A percentile compares a stretch with the other conserved stretches of the same genome.
Conservation (phyloP, 129 eudicot species). For the Silybum marianum region DNA sequence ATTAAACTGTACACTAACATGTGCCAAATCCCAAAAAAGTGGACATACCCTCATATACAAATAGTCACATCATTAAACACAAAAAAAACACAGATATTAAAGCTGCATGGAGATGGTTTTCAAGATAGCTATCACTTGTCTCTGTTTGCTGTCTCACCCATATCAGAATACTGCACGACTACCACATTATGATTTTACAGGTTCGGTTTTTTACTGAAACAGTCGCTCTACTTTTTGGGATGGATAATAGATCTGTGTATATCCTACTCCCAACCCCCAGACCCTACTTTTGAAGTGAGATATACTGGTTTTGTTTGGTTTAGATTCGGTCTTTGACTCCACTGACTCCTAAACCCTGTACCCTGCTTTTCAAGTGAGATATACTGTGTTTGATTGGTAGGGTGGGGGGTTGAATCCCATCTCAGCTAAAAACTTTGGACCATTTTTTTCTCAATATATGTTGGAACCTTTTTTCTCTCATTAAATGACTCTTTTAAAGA, state of each 20-base stretch:
- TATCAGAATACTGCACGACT: slow-evolving; percentile 6
- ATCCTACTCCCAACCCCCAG: background rate
- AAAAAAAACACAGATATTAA: slow-evolving; percentile 4
- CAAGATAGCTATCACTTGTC: slow-evolving; percentile 35
- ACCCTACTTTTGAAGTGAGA: background rate
- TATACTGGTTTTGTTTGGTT: too few species aligned
- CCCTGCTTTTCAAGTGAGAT: background rate
- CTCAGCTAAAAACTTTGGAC: too few species aligned
- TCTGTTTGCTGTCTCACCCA: slow-evolving; percentile 34
- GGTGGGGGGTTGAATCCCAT: background rate
- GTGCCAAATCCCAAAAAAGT: slow-evolving; percentile 35
- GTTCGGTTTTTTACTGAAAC: slow-evolving; percentile 4
- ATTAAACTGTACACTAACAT: slow-evolving; percentile 22
- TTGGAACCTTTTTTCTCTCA: background rate
- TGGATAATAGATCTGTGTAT: background rate
- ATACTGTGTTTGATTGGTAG: background rate
- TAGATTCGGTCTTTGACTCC: too few species aligned
- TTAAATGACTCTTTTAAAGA: background rate
- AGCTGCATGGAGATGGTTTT: slow-evolving; percentile 39
- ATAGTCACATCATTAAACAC: slow-evolving; percentile 6
- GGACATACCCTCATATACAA: slow-evolving; percentile 23
- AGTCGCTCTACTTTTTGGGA: background rate
- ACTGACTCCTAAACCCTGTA: background rate
- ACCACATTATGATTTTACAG: slow-evolving; percentile 11
- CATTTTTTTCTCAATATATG: background rate